Base-by-base conservation (phyloP, 1,139 yeast species). In the Yamadazyma taylorii region DNA sequence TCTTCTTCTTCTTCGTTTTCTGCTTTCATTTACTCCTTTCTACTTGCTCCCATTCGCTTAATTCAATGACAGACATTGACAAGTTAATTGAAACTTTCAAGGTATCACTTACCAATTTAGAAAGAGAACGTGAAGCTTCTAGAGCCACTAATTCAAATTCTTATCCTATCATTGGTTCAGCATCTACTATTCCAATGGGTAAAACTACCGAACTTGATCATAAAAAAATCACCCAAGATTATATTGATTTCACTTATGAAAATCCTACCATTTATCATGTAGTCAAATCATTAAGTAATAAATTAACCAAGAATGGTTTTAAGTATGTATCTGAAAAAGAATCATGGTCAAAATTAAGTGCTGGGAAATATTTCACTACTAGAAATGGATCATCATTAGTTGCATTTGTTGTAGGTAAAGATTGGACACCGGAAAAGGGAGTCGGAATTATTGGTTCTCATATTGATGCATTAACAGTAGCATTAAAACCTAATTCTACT, bases 241-340 rank as follows among this genome's bases (percentile, higher is more conserved):
- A 66, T 46, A 56, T 70, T 35, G 51, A 53, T 19, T 69, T 69
- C 47, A 69, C 74, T 39, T 57, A 68, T 42, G 40, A 50, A 10
- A 63, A 61, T 40, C 76, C 75, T 12, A 69, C 76, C 1, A 68
- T 73, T 5, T 67, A 53, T 48, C 77, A 71, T 48, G 70, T 63
- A 14, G 58, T 68, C 9, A 43, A 52, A 11, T 52, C 58, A 42
- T 61, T 69, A 42, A 48, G 53, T 29, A 36, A 50, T 3, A 45
- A 58, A 11, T 52, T 71, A 19, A 47, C 48, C 9, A 43, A 46
- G 16, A 53, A 59, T 26, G 71, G 69, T 3, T 70, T 69, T 48
- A 49, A 37, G 3, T 60, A 58, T 32, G 35, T 61, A 14, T 43
- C 60, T 2, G 74, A 67, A 42, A 53, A 51, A 11, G 47, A 51